Evolutionary conservation across 1,284 basidiomycete genomes (phyloP).

Genomic region (Ustilago xerochloae): DNA sequence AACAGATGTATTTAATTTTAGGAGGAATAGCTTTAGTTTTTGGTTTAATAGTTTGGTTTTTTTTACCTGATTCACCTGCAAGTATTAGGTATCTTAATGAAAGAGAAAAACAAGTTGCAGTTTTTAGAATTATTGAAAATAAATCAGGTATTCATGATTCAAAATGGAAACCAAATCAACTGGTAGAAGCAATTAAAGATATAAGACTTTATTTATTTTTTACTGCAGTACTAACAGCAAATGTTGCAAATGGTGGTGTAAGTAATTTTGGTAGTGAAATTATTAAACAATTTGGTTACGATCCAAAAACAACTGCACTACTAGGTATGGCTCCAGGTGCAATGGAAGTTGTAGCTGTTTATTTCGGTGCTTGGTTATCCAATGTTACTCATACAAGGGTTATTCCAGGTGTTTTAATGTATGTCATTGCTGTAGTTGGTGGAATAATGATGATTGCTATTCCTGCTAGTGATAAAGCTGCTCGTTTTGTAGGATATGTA

Average conservation of each 20-base stretch:
- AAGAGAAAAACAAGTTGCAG: constrained; percentile 73
- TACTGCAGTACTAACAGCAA: constrained; percentile 41
- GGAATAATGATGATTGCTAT: constrained; percentile 55
- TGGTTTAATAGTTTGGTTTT: constrained; percentile 41
- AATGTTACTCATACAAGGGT: constrained; percentile 39
- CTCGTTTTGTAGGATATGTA: constrained; percentile 30
- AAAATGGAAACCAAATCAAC: constrained; percentile 73
- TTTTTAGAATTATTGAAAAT: constrained; percentile 74
- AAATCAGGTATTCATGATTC: constrained; percentile 73
- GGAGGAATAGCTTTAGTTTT: constrained; percentile 54
- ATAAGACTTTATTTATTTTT: constrained; percentile 67
- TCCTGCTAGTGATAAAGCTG: constrained; percentile 19
- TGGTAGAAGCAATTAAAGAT: constrained; percentile 72
- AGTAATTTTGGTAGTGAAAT: constrained; percentile 63
- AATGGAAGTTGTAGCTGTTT: constrained; percentile 55
- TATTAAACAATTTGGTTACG: constrained; percentile 62
- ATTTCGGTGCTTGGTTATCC: constrained; percentile 53
- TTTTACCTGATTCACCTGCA: constrained; percentile 56
- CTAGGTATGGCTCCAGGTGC: constrained; percentile 62
- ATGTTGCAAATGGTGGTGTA: constrained; percentile 56
- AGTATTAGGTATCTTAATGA: constrained; percentile 68
- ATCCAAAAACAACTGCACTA: constrained; percentile 56
- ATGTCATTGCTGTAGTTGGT: constrained; percentile 53
- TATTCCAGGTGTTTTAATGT: constrained; percentile 57
- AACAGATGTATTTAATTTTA: constrained; percentile 61